Percentiles rank a stretch among this genome's conserved stretches.
Conservation (phyloP, 2,329 filamentous ascomycete genomes). For the Berkeleyomyces basicola region DNA sequence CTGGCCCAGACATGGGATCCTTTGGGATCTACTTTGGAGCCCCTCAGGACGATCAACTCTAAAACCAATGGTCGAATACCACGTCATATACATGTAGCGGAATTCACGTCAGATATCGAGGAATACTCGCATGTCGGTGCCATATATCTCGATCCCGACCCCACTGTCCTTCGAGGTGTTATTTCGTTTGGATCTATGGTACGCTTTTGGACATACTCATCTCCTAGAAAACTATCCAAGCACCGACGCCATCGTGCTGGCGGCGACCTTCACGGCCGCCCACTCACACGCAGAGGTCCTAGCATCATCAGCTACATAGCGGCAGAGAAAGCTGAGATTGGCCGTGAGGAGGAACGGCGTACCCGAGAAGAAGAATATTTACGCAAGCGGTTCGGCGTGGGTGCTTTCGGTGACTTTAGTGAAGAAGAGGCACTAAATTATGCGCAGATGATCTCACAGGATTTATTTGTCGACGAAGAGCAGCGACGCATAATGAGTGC, state of each 20-base stretch:
- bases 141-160: constrained; percentile 73
- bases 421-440: constrained; percentile 50
- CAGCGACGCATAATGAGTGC: constrained; percentile 25
- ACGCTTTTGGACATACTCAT: constrained; percentile 88
- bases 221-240: constrained; percentile 56
- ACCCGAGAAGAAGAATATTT: constrained; percentile 53
- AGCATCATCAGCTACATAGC: constrained; percentile 62
- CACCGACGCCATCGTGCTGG: constrained; percentile 67
- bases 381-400: constrained; percentile 68
- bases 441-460: constrained; percentile 49
- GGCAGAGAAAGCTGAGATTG: constrained; percentile 68
- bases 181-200: constrained; percentile 76
- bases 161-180: constrained; percentile 69
- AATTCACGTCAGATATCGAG: constrained; percentile 45
- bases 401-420: constrained; percentile 45
- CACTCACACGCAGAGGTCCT: constrained; percentile 38
- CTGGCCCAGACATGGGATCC: constrained; percentile 95
- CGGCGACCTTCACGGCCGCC: constrained; percentile 37
- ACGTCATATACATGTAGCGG: constrained; percentile 43
- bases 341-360: constrained; percentile 50
- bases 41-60: constrained; percentile 74
- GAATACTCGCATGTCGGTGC: constrained; percentile 62
- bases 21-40: constrained; percentile 60
- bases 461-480: constrained; percentile 40
- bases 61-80: constrained; percentile 69